Evolutionary conservation across 1,139 yeast genomes (phyloP), one percentile per base, ranked within the genome.

Genomic region (Hemisphaericaspora xylanilytica): DNA sequence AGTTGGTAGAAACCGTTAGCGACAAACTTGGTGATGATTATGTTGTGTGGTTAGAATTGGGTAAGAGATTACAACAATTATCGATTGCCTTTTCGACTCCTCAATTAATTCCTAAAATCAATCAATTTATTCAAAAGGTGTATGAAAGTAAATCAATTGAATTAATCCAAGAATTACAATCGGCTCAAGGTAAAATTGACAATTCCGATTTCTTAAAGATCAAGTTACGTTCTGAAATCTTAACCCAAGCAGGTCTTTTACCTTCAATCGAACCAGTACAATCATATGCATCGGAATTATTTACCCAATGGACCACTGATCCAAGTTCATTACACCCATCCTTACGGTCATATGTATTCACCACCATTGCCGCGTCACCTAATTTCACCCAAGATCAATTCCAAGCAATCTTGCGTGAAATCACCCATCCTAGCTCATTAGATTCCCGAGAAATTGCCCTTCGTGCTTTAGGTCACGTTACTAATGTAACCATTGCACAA

Each of bases 371-470:
- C 17, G 51, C 82, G 6, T 61, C 73, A 1, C 59, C 71, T 21
- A 51, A 57, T n/a, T 52, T 64, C 16, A 56, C 69, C 10, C 65
- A 63, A 17, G 68, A 57, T 6, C 74, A 74, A 27, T 80, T 75
- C 48, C 70, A 74, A 2, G 51, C 61, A 2, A 69, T 84, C 18
- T 56, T 74, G 42, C 54, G 64, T 13, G 80, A 82, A 52, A 75
- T 80, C 28, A 57, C 63, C 7, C 52, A 63, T n/a, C 86, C 92
- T 6, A 59, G 74, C 2, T 66, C 86, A 3, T 72, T 83, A 42
- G 90, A 83, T 56, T 75, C 85, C 5, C 67, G 82, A 43, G 95
- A 85, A 58, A 67, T 78, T 37, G 84, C 86, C 0, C 64, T 85
- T 27, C 56, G 59, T 14, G 78, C 90, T 0, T 61, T 85, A 38